phyloP scores from a whole-genome alignment of 169 alveolate species.

The Eimeria maxima region DNA sequence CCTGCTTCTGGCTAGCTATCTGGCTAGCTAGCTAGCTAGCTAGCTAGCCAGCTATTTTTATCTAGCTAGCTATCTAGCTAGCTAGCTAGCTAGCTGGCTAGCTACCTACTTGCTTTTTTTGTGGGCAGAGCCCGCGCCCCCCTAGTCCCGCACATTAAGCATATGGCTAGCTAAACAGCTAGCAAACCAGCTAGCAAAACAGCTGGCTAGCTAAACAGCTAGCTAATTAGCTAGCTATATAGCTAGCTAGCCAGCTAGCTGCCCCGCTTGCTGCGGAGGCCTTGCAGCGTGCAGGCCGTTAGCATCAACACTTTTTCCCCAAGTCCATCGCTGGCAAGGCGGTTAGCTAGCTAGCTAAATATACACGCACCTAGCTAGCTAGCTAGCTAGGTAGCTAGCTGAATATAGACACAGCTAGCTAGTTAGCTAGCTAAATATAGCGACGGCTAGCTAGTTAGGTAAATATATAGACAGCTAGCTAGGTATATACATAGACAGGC shows the following conservation, averaged over 20 bases:
- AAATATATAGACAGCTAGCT: too few relatives aligned
- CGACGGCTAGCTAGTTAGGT: too few relatives aligned
- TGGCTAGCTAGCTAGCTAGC: neutral
- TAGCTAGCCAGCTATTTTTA: too few relatives aligned
- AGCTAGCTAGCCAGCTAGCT: neutral
- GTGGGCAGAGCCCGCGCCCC: neutral
- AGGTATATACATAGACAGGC: too few relatives aligned
- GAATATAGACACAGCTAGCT: too few relatives aligned
- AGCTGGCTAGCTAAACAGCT: neutral
- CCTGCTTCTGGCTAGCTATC: neutral
- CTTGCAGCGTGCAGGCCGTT: neutral
- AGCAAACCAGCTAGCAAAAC: neutral
- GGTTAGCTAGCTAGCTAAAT: neutral
- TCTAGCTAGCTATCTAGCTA: too few relatives aligned
- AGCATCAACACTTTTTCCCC: neutral
- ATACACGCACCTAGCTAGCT: neutral
- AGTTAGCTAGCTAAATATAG: too few relatives aligned
- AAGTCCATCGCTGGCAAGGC: neutral
- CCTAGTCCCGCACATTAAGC: neutral
- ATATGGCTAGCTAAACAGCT: neutral
- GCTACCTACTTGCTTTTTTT: neutral
- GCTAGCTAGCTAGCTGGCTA: constrained; percentile 10
- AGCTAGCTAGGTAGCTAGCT: neutral
- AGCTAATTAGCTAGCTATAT: too few relatives aligned
- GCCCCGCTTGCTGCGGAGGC: neutral